A percentile compares a stretch with the other conserved stretches of the same genome.
phyloP scores from a whole-genome alignment of 1,284 basidiomycete genomes.

The Malassezia sp. region DNA sequence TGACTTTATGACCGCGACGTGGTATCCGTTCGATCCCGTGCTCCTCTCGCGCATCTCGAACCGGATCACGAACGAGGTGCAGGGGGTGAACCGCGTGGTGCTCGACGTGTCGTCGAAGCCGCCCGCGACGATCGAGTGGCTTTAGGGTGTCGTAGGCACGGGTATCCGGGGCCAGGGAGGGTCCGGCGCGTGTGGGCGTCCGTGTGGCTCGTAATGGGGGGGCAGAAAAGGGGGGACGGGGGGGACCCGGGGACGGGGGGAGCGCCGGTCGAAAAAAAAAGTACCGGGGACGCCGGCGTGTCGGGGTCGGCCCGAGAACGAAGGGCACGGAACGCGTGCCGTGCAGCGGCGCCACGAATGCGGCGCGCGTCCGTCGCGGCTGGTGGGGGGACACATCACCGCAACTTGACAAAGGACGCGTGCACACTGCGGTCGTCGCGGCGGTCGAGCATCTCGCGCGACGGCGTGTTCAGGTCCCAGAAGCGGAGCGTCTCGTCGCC shows the following conservation, averaged over 20 bases:
- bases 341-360: too few relatives aligned
- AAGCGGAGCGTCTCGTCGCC: constrained; percentile 91
- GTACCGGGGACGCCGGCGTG: too few relatives aligned
- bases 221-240: too few relatives aligned
- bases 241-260: too few relatives aligned
- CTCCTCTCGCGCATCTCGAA: constrained; percentile 85
- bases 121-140: constrained; percentile 58
- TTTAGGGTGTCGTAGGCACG: constrained; percentile 18
- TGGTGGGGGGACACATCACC: constrained; percentile 16
- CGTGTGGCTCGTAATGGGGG: too few relatives aligned
- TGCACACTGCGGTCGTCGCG: constrained; percentile 26
- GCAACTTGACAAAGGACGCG: constrained; percentile 39
- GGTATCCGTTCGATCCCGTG: constrained; percentile 76
- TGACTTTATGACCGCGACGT: constrained; percentile 47
- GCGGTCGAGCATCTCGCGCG: constrained; percentile 21
- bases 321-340: too few relatives aligned
- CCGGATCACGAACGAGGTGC: constrained; percentile 93
- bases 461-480: constrained; percentile 54
- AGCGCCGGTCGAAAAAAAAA: too few relatives aligned
- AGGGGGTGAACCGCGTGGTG: constrained; percentile 57
- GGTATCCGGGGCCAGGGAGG: too few relatives aligned
- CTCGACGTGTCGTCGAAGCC: constrained; percentile 91
- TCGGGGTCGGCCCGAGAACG: too few relatives aligned
- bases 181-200: too few relatives aligned
- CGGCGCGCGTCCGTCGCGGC: too few relatives aligned